Base-by-base conservation (phyloP, 2,329 filamentous ascomycete species). In the Arthrobotrys sphaeroides region DNA sequence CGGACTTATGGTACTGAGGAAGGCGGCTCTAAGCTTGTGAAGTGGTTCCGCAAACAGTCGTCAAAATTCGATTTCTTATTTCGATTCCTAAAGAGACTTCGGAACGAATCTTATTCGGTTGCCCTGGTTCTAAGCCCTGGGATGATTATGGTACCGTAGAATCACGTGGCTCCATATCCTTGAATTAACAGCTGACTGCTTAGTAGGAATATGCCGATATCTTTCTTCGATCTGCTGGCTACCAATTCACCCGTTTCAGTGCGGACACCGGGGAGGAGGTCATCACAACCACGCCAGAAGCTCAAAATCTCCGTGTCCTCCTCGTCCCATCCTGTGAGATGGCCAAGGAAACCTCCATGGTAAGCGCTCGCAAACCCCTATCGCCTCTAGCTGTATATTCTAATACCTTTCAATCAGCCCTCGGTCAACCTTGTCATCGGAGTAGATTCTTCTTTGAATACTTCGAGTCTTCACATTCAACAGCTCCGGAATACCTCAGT, bases 31-130 rank as follows among this genome's bases (percentile, higher is more conserved):
- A 69, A 69, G 24, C 51, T 75, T 28, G 47, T 69, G 5, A 60
- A 55, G 16, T 75, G 72, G 72, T 75, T 68, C 36, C 57, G 72
- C 57, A 69, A 42, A 26, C 72, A 75, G 38, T 69, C 64, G 10
- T 64, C 72, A 1, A 75, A 75, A 45, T 75, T 75, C 24, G 40
- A 59, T 13, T 36, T 75, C 18, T 20, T 75, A 20, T 64, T 51
- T 18, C 47, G 18, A 3, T 28, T 75, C 3, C 36, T 75, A 9
- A 33, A 64, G 3, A 59, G 38, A 12, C 64, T 75, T 9, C 55
- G 49, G 22, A 13, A 55, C 13, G 55, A 69, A 40, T 26, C 45
- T n/a, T 69, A 65, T 24, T 59, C 55, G 3, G 45, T 68, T 10
- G 62, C 64, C 12, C 22, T 75, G 26, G 57, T 75, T 10, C 57